Conservation (phyloP, 2,329 filamentous ascomycete species). For the Clonostachys chloroleuca region DNA sequence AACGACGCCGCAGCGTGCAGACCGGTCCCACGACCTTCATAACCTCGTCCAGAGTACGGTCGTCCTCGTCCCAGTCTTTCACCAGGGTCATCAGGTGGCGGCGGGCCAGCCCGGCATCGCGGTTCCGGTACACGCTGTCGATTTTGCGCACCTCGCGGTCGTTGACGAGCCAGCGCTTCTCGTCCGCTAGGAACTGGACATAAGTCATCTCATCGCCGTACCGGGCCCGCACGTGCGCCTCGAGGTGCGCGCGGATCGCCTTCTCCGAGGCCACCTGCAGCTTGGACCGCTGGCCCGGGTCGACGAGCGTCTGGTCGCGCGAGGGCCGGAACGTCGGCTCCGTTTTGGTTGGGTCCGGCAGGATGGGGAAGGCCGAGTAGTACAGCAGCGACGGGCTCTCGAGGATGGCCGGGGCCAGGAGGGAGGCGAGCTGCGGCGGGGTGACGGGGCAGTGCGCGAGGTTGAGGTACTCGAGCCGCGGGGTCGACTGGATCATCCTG, state of each 20-base stretch:
- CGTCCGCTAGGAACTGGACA: constrained; percentile 22
- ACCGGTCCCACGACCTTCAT: constrained; percentile 21
- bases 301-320: constrained; percentile 7
- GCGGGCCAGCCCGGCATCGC: constrained; percentile 28
- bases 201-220: constrained; percentile 24
- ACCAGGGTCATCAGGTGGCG: constrained; percentile 24
- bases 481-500: constrained; percentile 21
- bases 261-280: constrained; percentile 17
- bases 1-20: constrained; percentile 13
- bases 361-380: constrained; percentile 28
- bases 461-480: constrained; percentile 32
- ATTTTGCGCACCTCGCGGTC: constrained; percentile 35
- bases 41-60: constrained; percentile 28
- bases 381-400: constrained; percentile 25
- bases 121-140: constrained; percentile 36
- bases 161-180: constrained; percentile 31
- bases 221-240: constrained; percentile 18
- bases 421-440: constrained; percentile 12
- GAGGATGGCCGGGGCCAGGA: constrained; percentile 18
- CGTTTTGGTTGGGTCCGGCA: constrained; percentile 15
- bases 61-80: constrained; percentile 33
- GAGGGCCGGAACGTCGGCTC: constrained; percentile 20
- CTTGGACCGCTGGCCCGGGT: constrained; percentile 12
- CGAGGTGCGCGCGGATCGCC: constrained; percentile 19
- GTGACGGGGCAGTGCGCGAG: constrained; percentile 30